Base-by-base conservation (phyloP, 75 land plant species). In the Pinus tabuliformis region DNA sequence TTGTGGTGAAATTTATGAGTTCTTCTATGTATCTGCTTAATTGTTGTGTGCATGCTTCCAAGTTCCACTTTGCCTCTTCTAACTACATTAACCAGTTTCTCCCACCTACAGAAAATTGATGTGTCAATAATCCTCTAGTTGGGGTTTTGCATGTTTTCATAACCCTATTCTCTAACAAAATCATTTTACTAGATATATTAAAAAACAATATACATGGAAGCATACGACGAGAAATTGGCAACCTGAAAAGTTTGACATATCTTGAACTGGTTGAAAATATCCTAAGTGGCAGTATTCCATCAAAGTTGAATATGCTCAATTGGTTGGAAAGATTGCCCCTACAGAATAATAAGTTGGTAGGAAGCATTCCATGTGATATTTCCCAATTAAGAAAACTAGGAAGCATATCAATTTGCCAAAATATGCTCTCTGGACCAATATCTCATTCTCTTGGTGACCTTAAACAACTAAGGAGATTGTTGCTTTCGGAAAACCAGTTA, bases 401-500 rank as follows among this genome's bases (percentile, higher is more conserved):
- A 3, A 71, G 52, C 24, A 39, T 71, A 12, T 42, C 52, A 9
- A 1, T 71, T 42, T 13, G 73, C 28, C 56, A 71, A n/a, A 71
- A 71, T 49, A 45, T 71, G 73, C 13, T 71, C 17, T 71, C 73
- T n/a, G 57, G 73, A 71, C 56, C 13, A 49, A 49, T 81, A 56
- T 75, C 83, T 5, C 22, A 37, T 37, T 62, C 82, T 3, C 20
- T 88, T 2, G 75, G 72, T 18, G 21, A 49, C 36, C 62, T 88
- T 17, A 65, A 36, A 36, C 72, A 78, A 14, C 37, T 88, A 33
- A 57, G 61, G 42, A 20, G 73, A 30, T 58, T 88, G 33, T 78
- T 80, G 73, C 82, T 87, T 45, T 79, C 76, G 8, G 54, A 65
- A 63, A 86, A 86, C 58, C 45, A 79, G 68, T 72, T 91, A 0